Evolutionary conservation across 169 alveolate genomes (phyloP).

Genomic region (Cryptosporidium andersoni): DNA sequence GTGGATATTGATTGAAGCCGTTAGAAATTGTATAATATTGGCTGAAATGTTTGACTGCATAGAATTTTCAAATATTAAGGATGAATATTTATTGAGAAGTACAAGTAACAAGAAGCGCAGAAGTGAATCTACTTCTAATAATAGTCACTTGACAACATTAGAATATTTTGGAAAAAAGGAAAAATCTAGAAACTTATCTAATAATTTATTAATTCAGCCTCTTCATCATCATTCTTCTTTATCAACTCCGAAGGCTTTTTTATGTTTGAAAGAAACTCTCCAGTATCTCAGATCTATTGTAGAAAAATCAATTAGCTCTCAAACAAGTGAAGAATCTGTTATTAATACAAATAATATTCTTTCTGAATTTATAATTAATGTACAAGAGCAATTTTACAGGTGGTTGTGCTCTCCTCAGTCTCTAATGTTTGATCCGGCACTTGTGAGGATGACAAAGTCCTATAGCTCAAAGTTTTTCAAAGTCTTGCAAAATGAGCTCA

Average conservation of each 20-base stretch:
- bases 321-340: neutral
- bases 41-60: constrained; percentile 24
- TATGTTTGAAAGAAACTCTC: constrained; percentile 39
- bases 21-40: constrained; percentile 28
- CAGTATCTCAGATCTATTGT: constrained; percentile 20
- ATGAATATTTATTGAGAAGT: neutral
- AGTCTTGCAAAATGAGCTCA: constrained; percentile 22
- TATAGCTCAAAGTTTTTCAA: constrained; percentile 25
- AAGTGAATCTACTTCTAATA: neutral
- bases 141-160: neutral
- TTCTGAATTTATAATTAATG: constrained; percentile 75
- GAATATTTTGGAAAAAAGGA: constrained; percentile 26
- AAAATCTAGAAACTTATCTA: neutral
- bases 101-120: neutral
- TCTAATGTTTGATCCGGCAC: constrained; percentile 77
- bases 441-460: constrained; percentile 72
- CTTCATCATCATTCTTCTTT: constrained; percentile 46
- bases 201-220: constrained; percentile 15
- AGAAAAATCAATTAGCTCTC: constrained; percentile 2
- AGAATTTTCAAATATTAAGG: constrained; percentile 4
- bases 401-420: constrained; percentile 78
- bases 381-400: constrained; percentile 76
- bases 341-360: constrained; percentile 37
- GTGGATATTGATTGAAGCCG: constrained; percentile 52
- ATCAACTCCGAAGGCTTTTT: constrained; percentile 42